These are phyloP conservation scores for Escallonia herrerae DNA, from an alignment of 129 eudicot species.

Conservation along the genomic window DNA sequence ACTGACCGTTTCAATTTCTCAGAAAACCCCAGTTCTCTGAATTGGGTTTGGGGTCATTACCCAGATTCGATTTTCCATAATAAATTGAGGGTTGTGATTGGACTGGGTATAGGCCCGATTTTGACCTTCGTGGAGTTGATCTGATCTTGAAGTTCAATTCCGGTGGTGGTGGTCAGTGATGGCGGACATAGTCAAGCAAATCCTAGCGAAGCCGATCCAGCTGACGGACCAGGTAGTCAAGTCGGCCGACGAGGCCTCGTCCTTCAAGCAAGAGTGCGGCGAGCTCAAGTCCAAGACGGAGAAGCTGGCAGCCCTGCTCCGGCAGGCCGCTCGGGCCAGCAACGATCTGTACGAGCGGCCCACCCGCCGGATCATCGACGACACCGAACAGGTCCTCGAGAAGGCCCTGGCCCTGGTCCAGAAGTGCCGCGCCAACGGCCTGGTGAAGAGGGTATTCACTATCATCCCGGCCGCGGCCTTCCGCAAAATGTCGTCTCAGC, in stretches of 20 bases:
- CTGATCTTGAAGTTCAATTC: not conserved
- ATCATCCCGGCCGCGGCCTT: slow-evolving; percentile 54
- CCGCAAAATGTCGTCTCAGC: slow-evolving; percentile 43
- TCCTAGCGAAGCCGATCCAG: slow-evolving; percentile 48
- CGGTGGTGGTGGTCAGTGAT: too few species aligned
- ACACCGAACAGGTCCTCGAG: slow-evolving; percentile 50
- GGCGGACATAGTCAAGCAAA: slow-evolving; percentile 58
- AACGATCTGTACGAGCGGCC: slow-evolving; percentile 60
- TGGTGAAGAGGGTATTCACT: slow-evolving; percentile 49
- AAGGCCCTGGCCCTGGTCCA: slow-evolving; percentile 33
- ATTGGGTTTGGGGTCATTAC: not conserved
- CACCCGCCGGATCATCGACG: slow-evolving; percentile 60
- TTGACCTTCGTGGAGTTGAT: not conserved
- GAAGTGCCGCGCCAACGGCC: slow-evolving; percentile 47
- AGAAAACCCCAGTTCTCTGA: not conserved
- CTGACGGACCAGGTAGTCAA: slow-evolving; percentile 46
- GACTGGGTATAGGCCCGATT: too few species aligned
- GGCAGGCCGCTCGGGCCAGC: slow-evolving; percentile 63
- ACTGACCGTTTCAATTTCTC: not conserved
- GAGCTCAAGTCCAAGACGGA: slow-evolving; percentile 50
- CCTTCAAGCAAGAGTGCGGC: slow-evolving; percentile 39
- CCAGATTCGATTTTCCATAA: not conserved
- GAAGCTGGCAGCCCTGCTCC: slow-evolving; percentile 44
- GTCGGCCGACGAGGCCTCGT: slow-evolving; percentile 43
- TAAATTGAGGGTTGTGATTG: not conserved